Evolutionary conservation across 306 rosid species (phyloP).

Genomic region (Betula pendula): DNA sequence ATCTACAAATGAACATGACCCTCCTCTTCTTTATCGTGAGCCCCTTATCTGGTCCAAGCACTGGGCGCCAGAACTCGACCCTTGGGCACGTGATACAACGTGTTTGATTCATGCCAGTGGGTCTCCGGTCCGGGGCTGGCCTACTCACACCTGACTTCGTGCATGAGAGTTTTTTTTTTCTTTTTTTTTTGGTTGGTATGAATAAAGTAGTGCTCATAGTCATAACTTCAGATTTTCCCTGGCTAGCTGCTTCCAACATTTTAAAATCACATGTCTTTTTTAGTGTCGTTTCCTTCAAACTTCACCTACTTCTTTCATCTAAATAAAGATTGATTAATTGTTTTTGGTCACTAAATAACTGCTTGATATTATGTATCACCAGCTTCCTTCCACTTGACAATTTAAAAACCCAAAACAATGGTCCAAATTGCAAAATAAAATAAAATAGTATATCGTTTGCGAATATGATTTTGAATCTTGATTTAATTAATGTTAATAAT

Average conservation of each 20-base stretch:
- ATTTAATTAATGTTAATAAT: no score
- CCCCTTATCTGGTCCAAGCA: background rate
- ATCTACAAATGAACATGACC: background rate
- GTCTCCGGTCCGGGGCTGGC: no score
- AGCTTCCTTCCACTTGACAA: background rate
- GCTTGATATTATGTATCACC: background rate
- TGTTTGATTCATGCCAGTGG: background rate
- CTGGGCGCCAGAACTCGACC: constrained; percentile 9
- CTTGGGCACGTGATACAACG: constrained; percentile 21
- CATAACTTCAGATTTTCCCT: background rate
- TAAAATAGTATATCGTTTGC: no score
- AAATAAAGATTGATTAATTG: constrained; percentile 9
- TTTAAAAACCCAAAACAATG: background rate
- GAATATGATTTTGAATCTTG: no score
- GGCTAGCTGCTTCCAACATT: no score
- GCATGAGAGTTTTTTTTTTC: no score
- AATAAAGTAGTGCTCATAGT: no score
- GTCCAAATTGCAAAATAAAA: no score
- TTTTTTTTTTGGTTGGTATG: background rate
- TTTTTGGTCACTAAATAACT: background rate
- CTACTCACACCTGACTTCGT: no score
- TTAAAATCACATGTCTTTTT: background rate
- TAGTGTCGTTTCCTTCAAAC: background rate
- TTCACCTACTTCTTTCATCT: background rate
- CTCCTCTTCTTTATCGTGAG: constrained; percentile 26